Percentiles rank a stretch among this genome's conserved stretches.
These are phyloP conservation scores for Clavispora fructus DNA, from an alignment of 805 yeast species.

Conservation along the genomic window DNA sequence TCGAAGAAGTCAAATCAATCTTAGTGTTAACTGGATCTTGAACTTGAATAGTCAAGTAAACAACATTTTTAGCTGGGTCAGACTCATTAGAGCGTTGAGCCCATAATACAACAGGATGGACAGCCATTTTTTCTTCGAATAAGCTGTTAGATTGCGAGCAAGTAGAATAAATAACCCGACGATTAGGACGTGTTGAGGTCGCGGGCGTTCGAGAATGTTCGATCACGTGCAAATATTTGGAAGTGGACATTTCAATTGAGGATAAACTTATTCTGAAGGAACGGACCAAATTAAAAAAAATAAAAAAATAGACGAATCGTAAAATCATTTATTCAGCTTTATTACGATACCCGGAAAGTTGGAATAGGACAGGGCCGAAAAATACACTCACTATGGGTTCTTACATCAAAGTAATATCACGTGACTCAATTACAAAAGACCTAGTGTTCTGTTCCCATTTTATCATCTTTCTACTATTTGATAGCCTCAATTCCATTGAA, in stretches of 20 bases:
- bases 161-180: neutral
- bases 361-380: no score
- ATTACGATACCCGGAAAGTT: no score
- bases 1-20: slow-evolving; percentile 53
- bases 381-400: no score
- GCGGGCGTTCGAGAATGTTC: slow-evolving; percentile 15
- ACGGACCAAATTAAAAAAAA: no score
- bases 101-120: slow-evolving; percentile 67
- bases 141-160: neutral
- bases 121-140: slow-evolving; percentile 7
- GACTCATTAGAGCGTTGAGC: slow-evolving; percentile 89
- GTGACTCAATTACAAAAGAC: no score
- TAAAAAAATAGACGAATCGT: no score
- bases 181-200: neutral
- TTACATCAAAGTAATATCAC: no score
- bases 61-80: slow-evolving; percentile 66
- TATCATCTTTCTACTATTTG: no score
- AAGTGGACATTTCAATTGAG: neutral
- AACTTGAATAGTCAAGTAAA: slow-evolving; percentile 69
- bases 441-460: no score
- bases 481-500: no score
- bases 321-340: no score
- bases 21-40: slow-evolving; percentile 63
- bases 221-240: slow-evolving; percentile 9
- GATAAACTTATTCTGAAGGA: no score